Evolutionary conservation across 2,329 filamentous ascomycete genomes (phyloP).

Genomic region (Sporothrix globosa): DNA sequence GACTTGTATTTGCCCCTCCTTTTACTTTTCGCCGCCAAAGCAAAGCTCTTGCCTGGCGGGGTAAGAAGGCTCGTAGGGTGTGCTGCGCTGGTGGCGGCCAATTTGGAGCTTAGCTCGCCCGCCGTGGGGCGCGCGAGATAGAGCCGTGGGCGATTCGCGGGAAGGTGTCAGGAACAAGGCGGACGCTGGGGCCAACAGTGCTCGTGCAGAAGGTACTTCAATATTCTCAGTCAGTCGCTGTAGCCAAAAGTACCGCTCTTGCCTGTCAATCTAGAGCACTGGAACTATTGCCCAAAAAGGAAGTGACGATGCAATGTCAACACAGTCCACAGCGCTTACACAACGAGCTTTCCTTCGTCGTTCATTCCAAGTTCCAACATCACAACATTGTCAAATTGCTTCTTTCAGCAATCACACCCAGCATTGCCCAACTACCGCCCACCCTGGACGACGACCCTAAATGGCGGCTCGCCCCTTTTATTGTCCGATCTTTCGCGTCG

Average conservation of each 20-base stretch:
- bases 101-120: conserved; percentile 11
- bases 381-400: conserved; percentile 4
- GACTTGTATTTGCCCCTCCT: conserved; percentile 23
- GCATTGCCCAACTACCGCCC: conserved; percentile 10
- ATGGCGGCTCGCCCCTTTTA: conserved; percentile 3
- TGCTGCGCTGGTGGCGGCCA: conserved; percentile 6
- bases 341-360: neutral
- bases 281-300: conserved; percentile 7
- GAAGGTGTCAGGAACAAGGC: conserved; percentile 15
- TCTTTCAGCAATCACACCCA: conserved; percentile 5
- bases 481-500: neutral
- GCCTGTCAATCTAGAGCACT: neutral
- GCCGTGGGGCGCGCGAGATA: neutral
- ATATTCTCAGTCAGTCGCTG: neutral
- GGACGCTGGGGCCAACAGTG: neutral
- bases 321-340: conserved; percentile 9
- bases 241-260: neutral
- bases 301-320: conserved; percentile 11
- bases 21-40: conserved; percentile 24
- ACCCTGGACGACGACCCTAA: neutral
- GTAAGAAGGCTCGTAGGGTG: conserved; percentile 1
- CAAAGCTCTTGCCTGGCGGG: conserved; percentile 28
- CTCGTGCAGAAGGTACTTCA: neutral
- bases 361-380: neutral
- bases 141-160: conserved; percentile 11